Base-by-base conservation (phyloP, 2,329 filamentous ascomycete genomes). In the Madurella fahalii region DNA sequence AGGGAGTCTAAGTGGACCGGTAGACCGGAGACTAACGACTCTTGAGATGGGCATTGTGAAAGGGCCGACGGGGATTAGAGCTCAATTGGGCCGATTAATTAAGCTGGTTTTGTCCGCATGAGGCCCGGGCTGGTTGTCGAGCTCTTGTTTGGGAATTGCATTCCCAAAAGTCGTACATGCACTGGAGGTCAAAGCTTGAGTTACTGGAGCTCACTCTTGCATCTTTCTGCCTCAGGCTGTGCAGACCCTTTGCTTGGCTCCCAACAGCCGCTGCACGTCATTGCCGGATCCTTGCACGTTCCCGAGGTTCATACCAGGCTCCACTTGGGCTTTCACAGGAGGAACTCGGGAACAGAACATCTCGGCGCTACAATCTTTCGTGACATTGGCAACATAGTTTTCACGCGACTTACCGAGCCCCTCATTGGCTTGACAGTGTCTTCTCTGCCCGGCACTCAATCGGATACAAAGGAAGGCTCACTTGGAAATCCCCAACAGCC, bases 191-290 rank as follows among this genome's bases (percentile, higher is more conserved):
- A 34, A 48, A 54, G 52, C 53, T 55, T 30, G 42, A 52, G 47
- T 45, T 52, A 34, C 4, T 31, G n/a, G n/a, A n/a, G n/a, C n/a
- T n/a, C n/a, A n/a, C n/a, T n/a, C n/a, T 11, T 25, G 32, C 16
- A 54, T 34, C 17, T 20, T 11, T 20, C 41, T 54, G 52, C 52
- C 54, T 59, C n/a, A 57, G 58, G 58, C 54, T 46, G n/a, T 16
- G 11, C 7, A 8, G 49, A 31, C 18, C 18, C 16, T 16, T 30
- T 47, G 37, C 25, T 25, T 25, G 25, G 25, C 7, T 25, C 25
- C 7, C 25, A 25, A 25, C 25, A 25, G 37, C 41, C 5, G 9
- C 40, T 47, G 49, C 46, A 56, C 53, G 53, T 56, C 53, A 56
- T 56, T 44, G 25, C 43, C 11, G 9, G 34, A 11, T 11, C 43